Percentiles rank a stretch among this genome's conserved stretches.
These are phyloP conservation scores for Didymellaceae sp. DNA, from an alignment of 2,329 filamentous ascomycete species.

Conservation along the genomic window DNA sequence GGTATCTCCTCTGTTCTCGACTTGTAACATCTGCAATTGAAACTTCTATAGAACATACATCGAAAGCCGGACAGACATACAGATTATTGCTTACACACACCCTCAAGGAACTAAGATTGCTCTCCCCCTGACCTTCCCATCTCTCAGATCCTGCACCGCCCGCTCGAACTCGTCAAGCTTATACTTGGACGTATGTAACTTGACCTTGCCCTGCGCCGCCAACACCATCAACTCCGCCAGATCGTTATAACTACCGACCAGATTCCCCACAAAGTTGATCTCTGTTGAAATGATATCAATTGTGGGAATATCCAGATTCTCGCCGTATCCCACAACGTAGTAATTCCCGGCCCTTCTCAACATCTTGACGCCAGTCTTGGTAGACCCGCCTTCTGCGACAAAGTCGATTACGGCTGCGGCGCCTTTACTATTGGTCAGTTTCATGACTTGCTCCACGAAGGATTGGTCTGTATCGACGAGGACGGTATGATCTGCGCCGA, in stretches of 20 bases:
- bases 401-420: constrained; percentile 7
- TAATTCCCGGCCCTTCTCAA: constrained; percentile 9
- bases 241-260: constrained; percentile 12
- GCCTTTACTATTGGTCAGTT: constrained; percentile 3
- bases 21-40: too few relatives aligned
- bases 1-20: too few relatives aligned
- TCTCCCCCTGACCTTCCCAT: constrained; percentile 1
- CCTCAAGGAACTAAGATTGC: constrained; percentile 5
- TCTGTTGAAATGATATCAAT: constrained; percentile 11
- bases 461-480: not conserved
- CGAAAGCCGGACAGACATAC: too few relatives aligned
- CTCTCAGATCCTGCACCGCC: constrained; percentile 7
- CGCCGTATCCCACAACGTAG: constrained; percentile 8
- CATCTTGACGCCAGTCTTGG: constrained; percentile 8
- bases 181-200: constrained; percentile 10
- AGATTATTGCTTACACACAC: too few relatives aligned
- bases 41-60: too few relatives aligned
- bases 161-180: constrained; percentile 6
- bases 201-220: constrained; percentile 11
- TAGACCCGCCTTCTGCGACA: constrained; percentile 11
- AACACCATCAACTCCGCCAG: constrained; percentile 10
- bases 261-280: constrained; percentile 8
- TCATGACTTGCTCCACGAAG: constrained; percentile 1
- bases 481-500: constrained; percentile 8
- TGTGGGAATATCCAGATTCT: constrained; percentile 9